Conservation (phyloP, 306 rosid genomes). For the Sechiopsis laciniata region DNA sequence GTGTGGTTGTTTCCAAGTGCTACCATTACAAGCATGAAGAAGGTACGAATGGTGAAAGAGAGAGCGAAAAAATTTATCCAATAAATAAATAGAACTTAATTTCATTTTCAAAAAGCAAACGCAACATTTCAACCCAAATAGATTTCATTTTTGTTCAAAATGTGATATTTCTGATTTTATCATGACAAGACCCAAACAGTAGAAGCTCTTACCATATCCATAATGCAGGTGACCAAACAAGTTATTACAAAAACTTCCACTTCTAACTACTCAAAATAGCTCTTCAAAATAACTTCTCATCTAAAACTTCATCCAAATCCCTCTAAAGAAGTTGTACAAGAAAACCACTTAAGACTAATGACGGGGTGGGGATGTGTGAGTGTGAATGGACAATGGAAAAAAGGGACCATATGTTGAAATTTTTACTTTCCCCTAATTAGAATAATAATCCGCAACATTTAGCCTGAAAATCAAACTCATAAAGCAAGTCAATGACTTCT, state of each 20-base stretch:
- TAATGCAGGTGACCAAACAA: too few relatives aligned
- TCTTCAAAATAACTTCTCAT: too few relatives aligned
- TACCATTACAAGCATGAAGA: slow-evolving; percentile 29
- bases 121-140: background rate
- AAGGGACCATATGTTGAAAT: background rate
- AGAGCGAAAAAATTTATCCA: background rate
- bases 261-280: too few relatives aligned
- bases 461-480: slow-evolving; percentile 93
- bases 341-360: too few relatives aligned
- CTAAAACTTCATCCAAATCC: too few relatives aligned
- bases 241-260: too few relatives aligned
- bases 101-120: background rate
- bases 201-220: slow-evolving; percentile 1
- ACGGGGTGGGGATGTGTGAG: too few relatives aligned
- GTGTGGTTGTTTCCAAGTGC: slow-evolving; percentile 82
- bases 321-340: too few relatives aligned
- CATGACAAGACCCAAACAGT: background rate
- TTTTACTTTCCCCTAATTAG: background rate
- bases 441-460: slow-evolving; percentile 29
- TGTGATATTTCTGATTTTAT: background rate
- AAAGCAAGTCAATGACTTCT: slow-evolving; percentile 70
- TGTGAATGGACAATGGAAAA: too few relatives aligned
- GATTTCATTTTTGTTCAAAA: background rate
- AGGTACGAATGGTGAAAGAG: background rate
- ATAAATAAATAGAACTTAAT: background rate